Conservation (phyloP, 2,329 filamentous ascomycete species). For the Penicillium sclerotigenum region DNA sequence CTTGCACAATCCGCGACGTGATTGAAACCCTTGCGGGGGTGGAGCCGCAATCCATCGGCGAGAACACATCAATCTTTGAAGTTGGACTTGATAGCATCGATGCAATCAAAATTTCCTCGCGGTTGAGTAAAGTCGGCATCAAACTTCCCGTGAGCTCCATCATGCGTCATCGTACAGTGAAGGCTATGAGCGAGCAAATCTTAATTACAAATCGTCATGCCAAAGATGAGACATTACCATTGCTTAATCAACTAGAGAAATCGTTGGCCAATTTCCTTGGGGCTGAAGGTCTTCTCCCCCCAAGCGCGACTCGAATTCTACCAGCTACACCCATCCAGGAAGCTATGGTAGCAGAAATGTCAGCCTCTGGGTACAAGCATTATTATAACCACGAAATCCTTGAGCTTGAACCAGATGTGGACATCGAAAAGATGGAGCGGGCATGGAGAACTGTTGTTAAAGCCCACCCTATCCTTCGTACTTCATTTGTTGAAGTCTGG, state of each 20-base stretch:
- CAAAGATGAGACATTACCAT: constrained; percentile 19
- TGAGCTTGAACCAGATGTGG: constrained; percentile 53
- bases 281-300: constrained; percentile 35
- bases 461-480: constrained; percentile 69
- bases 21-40: constrained; percentile 62
- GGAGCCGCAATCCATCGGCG: constrained; percentile 50
- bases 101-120: constrained; percentile 75
- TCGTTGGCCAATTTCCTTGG: constrained; percentile 42
- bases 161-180: constrained; percentile 68
- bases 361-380: constrained; percentile 66
- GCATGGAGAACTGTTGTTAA: constrained; percentile 63
- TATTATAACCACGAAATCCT: constrained; percentile 88
- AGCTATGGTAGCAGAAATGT: constrained; percentile 78
- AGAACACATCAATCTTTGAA: constrained; percentile 67
- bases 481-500: constrained; percentile 65
- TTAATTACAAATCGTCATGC: constrained; percentile 21
- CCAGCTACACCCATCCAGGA: constrained; percentile 84
- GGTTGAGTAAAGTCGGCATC: constrained; percentile 61
- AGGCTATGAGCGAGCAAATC: constrained; percentile 51
- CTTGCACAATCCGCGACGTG: constrained; percentile 56
- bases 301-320: constrained; percentile 57
- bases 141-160: constrained; percentile 69
- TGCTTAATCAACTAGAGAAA: constrained; percentile 19
- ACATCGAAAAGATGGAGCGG: constrained; percentile 54
- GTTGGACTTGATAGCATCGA: constrained; percentile 91